Base-by-base conservation (phyloP, 371 early-diverging fungal genomes). In the Blastocladiella emersonii region DNA sequence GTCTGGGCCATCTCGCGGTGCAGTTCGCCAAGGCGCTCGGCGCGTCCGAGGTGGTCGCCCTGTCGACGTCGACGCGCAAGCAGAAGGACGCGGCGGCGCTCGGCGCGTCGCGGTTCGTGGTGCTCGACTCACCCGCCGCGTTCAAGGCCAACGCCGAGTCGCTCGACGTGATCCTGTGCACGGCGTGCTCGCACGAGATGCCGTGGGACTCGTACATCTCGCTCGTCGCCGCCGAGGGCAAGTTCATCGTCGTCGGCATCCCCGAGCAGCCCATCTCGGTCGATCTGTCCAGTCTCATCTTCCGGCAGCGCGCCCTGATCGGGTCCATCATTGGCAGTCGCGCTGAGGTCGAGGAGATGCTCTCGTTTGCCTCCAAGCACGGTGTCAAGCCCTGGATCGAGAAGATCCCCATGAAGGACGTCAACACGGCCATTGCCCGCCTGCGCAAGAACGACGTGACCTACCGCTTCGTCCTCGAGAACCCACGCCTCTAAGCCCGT, bases 251-350 rank as follows among this genome's bases (percentile, higher is more conserved):
- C 56, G 70, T 91, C 56, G 87, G 82, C 27, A 13, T 84, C 1
- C 90, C 90, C 4, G 84, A 87, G 64, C 69, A 69, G 21, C 76
- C 80, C 10, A 62, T 87, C 13, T 63, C 85, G 32, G 62, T 70
- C 32, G 63, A 70, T 37, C 67, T 78, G 2, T 32, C 57, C 30
- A 64, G 74, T 23, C 64, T 92, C 48, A 66, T 86, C 35, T 63
- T 64, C 56, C 73, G 73, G 45, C 72, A 81, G 57, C 73, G 82
- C 7, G 68, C 72, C 2, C 66, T 92, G 25, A 74, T 71, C 10
- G 91, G 89, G 4, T 88, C 86, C 17, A 69, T 83, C 63, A 87
- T 90, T 62, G 91, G 90, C 44, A 77, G 81, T 41, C 66, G 68
- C 48, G 70, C 69, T 3, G 76, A 76, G 34, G 65, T 88, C 30